Percentiles rank a stretch among this genome's conserved stretches.
Conservation (phyloP, 768 basidiomycete genomes). For the Ephemerocybe angulata region DNA sequence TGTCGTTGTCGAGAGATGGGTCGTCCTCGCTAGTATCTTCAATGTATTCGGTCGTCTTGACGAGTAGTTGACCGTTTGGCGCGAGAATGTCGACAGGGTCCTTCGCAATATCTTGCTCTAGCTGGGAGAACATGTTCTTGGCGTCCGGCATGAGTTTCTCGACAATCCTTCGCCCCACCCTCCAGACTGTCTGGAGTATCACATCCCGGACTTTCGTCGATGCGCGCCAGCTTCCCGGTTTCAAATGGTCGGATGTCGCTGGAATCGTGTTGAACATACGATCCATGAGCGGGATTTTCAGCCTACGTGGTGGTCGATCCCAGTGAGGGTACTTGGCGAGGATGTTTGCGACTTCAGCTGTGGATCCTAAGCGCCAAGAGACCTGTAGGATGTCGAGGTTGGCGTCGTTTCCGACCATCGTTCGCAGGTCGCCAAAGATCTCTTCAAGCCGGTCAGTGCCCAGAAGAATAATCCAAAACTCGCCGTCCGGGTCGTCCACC, state of each 20-base stretch:
- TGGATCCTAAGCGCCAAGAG: constrained; percentile 19
- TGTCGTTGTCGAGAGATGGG: no score
- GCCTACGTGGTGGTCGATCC: constrained; percentile 29
- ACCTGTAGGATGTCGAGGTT: constrained; percentile 27
- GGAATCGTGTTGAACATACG: constrained; percentile 15
- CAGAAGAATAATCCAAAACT: constrained; percentile 30
- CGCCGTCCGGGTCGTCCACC: constrained; percentile 20
- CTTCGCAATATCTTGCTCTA: not conserved
- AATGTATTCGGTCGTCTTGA: no score
- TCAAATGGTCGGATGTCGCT: constrained; percentile 26
- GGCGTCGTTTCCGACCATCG: constrained; percentile 27
- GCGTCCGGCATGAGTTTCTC: no score
- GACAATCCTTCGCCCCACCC: constrained; percentile 10
- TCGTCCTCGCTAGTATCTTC: no score
- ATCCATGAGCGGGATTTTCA: constrained; percentile 22
- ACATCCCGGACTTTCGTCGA: constrained; percentile 22
- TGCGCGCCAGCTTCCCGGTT: constrained; percentile 20
- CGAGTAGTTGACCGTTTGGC: no score
- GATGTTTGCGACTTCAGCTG: constrained; percentile 27
- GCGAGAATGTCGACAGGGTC: no score
- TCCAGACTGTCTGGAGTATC: constrained; percentile 29
- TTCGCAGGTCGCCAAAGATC: constrained; percentile 27
- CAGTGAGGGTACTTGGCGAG: constrained; percentile 32
- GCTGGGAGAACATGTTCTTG: not conserved
- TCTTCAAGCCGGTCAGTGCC: constrained; percentile 33